A percentile compares a stretch with the other conserved stretches of the same genome.
Conservation (phyloP, 192 early-diverging fungal species). For the Geosiphon pyriformis region DNA sequence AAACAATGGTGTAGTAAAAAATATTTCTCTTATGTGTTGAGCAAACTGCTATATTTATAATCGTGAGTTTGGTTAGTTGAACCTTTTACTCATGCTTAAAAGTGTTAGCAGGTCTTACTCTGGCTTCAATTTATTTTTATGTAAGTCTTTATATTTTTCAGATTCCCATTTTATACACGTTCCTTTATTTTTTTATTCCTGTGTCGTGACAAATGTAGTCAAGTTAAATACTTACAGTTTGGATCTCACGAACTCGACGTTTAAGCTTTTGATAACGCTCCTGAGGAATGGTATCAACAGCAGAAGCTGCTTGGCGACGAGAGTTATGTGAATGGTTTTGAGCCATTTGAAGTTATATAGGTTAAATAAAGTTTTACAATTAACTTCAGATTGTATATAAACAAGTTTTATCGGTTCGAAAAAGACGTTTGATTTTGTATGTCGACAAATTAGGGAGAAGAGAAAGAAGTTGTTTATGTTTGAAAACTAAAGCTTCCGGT, state of each 20-base stretch:
- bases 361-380: not conserved
- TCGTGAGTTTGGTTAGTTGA: too few relatives aligned
- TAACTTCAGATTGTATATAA: not conserved
- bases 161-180: too few relatives aligned
- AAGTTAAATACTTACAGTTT: conserved; percentile 10
- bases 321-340: conserved; percentile 20
- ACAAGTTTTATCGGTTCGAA: not conserved
- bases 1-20: too few relatives aligned
- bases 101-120: too few relatives aligned
- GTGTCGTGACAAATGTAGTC: not conserved
- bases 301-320: not conserved
- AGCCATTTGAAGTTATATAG: conserved; percentile 2
- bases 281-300: conserved; percentile 7
- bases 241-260: conserved; percentile 5
- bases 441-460: not conserved
- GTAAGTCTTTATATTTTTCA: too few relatives aligned
- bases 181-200: too few relatives aligned
- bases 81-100: too few relatives aligned
- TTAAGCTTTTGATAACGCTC: conserved; percentile 19
- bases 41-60: too few relatives aligned
- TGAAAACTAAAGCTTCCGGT: not conserved
- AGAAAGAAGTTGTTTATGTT: not conserved
- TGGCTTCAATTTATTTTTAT: too few relatives aligned
- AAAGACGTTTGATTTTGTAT: not conserved
- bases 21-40: too few relatives aligned